These are phyloP conservation scores for Candida hispaniensis DNA, from an alignment of 805 yeast species.

Conservation along the genomic window DNA sequence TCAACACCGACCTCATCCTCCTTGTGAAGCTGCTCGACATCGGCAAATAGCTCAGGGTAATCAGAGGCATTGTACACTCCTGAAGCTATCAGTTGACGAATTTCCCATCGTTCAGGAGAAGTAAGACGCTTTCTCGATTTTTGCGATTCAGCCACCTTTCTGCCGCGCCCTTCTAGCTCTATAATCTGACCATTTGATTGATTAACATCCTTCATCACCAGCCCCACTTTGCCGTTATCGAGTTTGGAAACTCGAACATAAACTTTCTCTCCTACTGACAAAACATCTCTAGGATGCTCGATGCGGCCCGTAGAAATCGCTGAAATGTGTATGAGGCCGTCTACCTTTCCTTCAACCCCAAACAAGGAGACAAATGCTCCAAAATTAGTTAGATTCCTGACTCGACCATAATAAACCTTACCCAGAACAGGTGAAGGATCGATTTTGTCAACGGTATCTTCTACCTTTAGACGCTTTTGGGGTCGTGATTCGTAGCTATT, in stretches of 20 bases:
- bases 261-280: conserved; percentile 49
- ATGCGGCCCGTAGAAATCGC: conserved; percentile 44
- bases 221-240: conserved; percentile 37
- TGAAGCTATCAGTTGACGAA: conserved; percentile 68
- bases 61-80: conserved; percentile 62
- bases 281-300: conserved; percentile 47
- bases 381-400: conserved; percentile 49
- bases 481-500: conserved; percentile 16
- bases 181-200: conserved; percentile 50
- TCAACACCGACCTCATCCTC: conserved; percentile 32
- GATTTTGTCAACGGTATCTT: conserved; percentile 19
- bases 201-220: conserved; percentile 63
- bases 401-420: conserved; percentile 48
- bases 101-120: conserved; percentile 87
- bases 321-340: conserved; percentile 67
- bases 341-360: conserved; percentile 31
- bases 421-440: conserved; percentile 32
- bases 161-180: conserved; percentile 4
- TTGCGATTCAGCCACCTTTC: neutral
- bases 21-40: conserved; percentile 27
- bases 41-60: conserved; percentile 51
- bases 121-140: conserved; percentile 41
- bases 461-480: conserved; percentile 13
- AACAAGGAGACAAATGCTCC: conserved; percentile 67
- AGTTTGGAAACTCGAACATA: conserved; percentile 47